Conservation (phyloP, 2,329 filamentous ascomycete genomes). For the Kalaharituber pfeilii region DNA sequence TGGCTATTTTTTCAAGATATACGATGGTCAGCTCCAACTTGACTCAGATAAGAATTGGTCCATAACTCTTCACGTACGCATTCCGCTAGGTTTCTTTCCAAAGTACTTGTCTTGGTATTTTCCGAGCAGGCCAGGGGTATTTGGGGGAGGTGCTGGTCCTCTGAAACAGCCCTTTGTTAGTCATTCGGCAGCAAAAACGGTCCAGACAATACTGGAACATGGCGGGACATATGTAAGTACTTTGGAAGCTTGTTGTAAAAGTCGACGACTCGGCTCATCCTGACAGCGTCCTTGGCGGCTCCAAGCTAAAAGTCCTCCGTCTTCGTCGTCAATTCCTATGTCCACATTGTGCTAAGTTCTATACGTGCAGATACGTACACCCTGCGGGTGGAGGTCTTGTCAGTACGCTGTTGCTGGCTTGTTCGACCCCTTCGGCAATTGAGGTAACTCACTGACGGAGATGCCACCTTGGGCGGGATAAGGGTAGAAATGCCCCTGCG, state of each 20-base stretch:
- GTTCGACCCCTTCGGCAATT: not conserved
- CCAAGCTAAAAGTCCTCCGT: constrained; percentile 37
- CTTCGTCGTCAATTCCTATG: not conserved
- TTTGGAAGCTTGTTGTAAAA: constrained; percentile 99
- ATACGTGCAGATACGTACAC: not conserved
- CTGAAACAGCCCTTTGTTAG: not conserved
- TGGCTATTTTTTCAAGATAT: constrained; percentile 39
- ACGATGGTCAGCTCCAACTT: not conserved
- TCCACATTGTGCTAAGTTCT: not conserved
- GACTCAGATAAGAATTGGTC: not conserved
- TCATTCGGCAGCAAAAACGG: not conserved
- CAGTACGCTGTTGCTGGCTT: not conserved
- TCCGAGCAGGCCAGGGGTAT: constrained; percentile 66
- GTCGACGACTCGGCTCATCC: constrained; percentile 93
- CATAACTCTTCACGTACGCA: constrained; percentile 48
- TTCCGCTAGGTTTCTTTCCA: constrained; percentile 74
- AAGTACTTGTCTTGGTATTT: constrained; percentile 89
- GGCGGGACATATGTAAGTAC: constrained; percentile 7
- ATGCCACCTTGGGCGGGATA: constrained; percentile 92
- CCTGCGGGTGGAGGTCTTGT: not conserved
- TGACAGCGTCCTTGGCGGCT: constrained; percentile 81
- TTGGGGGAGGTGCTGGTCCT: constrained; percentile 65
- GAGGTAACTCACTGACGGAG: constrained; percentile 53
- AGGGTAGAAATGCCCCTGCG: constrained; percentile 91
- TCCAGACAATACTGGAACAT: not conserved